Base-by-base conservation (phyloP, 352 stramenopile genomes). In the Phytophthora vignae region DNA sequence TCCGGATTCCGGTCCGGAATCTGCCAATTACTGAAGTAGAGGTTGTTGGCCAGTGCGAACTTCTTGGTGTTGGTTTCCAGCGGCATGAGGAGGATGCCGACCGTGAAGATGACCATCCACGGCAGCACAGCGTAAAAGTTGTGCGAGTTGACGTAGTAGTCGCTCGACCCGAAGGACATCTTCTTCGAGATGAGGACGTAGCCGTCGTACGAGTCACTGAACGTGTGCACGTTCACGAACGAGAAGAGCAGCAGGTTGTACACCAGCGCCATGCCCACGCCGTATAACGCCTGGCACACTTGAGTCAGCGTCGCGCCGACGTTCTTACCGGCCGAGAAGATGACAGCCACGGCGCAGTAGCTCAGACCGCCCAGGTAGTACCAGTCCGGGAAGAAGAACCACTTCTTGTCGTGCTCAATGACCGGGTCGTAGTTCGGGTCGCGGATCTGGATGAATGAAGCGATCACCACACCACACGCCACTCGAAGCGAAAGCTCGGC, bases 21-120 rank as follows among this genome's bases (percentile, higher is more conserved):
- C 25, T 2, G 25, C 2, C 25, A 29, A 29, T 29, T 81, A 91
- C 81, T 81, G 69, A 95, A 95, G 77, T 88, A 95, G 33, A 95
- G 81, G 55, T 94, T 95, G 82, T 94, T 94, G 65, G 79, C 84
- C 25, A 94, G 44, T 49, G 87, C 84, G 55, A 93, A 95, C 72
- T 93, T 95, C 73, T 95, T 95, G n/a, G 85, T 93, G 72, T 91
- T 95, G 74, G 74, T 93, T 56, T 93, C 85, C 14, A 93, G 70
- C 17, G 88, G 88, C 27, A 92, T 55, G 44, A 93, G 44, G 36
- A 94, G 67, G 21, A 93, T 67, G 14, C 69, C 78, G 10, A 92
- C 74, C 1, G 84, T 95, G 74, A 93, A 95, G 12, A 88, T 60
- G 53, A 94, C 85, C 46, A 95, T 89, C 77, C 83, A 94, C 10